Evolutionary conservation across 2,329 filamentous ascomycete genomes (phyloP), one percentile per base, ranked within the genome.

Genomic region (Rhexocercosporidium sp.): DNA sequence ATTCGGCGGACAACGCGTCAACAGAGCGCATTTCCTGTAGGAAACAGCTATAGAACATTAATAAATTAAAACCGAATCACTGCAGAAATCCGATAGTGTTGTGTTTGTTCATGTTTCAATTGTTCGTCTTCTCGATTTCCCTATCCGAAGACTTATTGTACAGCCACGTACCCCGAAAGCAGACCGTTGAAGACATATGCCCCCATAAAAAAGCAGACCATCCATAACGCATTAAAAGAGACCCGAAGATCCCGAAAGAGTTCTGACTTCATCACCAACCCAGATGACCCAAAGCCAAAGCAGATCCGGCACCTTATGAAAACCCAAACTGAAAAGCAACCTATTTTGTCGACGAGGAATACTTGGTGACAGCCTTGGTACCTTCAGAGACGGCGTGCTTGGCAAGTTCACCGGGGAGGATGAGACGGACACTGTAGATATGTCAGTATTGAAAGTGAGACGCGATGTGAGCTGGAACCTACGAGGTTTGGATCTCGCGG

Each of bases 291-390:
- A 72, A 84, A 85, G 82, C 82, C 81, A 65, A 79, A 81, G 75
- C 76, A 84, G 81, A 84, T 82, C 84, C 82, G 79, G 80, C 79
- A 80, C 79, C 80, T 79, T 83, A 80, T 81, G 81, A 87, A 86
- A 87, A 86, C 88, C 84, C 78, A 76, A 81, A 82, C 81, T 41
- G 31, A 81, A 82, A 82, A 73, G 71, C 84, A 71, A 71, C 84
- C 89, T 97, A 98, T 93, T 98, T 99, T 84, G 94, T 96, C 80
- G 95, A 97, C 69, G 95, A 97, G 76, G 95, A 98, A 90, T 98
- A 99, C 91, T 99, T 99, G 88, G 96, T 99, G 77, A 99, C 96
- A 67, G 96, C 96, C 93, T 99, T 99, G 82, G 96, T 99, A 80
- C 96, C 96, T 86, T 99, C 96, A 77, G 96, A 99, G 59, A 99